phyloP scores from a whole-genome alignment of 768 basidiomycete species.

The Pulveroboletus sp. region DNA sequence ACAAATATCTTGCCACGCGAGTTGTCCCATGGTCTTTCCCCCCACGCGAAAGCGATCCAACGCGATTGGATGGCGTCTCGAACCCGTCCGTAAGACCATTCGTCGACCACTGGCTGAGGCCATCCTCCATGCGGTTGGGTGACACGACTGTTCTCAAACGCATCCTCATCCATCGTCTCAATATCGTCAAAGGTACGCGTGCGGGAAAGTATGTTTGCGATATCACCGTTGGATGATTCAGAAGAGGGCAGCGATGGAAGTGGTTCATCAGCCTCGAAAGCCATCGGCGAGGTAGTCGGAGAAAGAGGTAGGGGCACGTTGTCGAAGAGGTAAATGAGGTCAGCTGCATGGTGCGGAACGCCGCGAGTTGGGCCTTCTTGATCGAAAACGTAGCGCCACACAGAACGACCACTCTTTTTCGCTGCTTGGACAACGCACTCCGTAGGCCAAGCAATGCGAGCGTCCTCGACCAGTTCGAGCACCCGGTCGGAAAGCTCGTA shows the following conservation, averaged over 20 bases:
- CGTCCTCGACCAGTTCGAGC: constrained; percentile 71
- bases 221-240: constrained; percentile 22
- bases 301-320: constrained; percentile 56
- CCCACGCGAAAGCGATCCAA: constrained; percentile 74
- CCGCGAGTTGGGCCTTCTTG: constrained; percentile 68
- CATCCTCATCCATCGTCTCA: constrained; percentile 24
- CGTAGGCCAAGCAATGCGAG: constrained; percentile 73
- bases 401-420: constrained; percentile 50
- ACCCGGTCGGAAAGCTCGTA: constrained; percentile 67
- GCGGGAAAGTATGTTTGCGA: constrained; percentile 13
- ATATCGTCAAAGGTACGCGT: constrained; percentile 25
- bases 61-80: constrained; percentile 67
- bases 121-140: constrained; percentile 39
- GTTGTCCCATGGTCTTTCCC: constrained; percentile 66
- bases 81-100: constrained; percentile 62
- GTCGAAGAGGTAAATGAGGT: constrained; percentile 77
- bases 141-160: constrained; percentile 13
- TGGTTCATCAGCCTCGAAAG: constrained; percentile 33
- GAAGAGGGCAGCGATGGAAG: constrained; percentile 30
- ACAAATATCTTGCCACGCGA: constrained; percentile 60
- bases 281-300: constrained; percentile 31
- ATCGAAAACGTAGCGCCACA: constrained; percentile 81
- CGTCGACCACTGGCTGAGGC: constrained; percentile 57
- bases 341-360: constrained; percentile 65
- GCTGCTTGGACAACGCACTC: constrained; percentile 56